These are phyloP conservation scores for Theileria luwenshuni DNA, from an alignment of 169 alveolate species.

Conservation along the genomic window DNA sequence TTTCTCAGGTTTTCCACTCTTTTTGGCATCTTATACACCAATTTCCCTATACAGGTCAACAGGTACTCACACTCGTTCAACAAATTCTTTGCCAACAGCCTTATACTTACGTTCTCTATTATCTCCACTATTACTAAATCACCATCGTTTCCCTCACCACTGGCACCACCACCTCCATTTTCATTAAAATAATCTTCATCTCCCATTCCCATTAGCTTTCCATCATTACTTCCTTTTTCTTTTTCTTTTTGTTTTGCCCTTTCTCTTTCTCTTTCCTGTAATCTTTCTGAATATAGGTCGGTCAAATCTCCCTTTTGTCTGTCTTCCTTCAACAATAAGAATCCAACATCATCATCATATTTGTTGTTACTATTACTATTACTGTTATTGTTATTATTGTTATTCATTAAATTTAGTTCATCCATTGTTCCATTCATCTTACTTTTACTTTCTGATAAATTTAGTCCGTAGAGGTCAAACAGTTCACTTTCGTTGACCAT, in stretches of 20 bases:
- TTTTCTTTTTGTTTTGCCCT: not conserved
- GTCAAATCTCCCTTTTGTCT: not conserved
- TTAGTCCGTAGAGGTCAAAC: not conserved
- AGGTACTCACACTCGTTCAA: slow-evolving; percentile 68
- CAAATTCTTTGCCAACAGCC: slow-evolving; percentile 54
- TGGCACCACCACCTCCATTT: not conserved
- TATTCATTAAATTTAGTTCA: not conserved
- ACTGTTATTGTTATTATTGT: not conserved
- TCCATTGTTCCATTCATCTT: not conserved
- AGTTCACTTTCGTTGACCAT: not conserved
- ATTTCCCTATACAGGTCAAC: slow-evolving; percentile 72
- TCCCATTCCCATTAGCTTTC: not conserved
- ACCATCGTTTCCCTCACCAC: not conserved
- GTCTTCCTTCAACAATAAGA: not conserved
- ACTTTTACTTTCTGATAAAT: not conserved
- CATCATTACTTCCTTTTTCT: not conserved
- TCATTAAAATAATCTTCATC: not conserved
- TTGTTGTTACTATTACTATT: not conserved
- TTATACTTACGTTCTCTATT: slow-evolving; percentile 25
- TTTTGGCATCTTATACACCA: slow-evolving; percentile 65
- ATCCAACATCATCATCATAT: not conserved
- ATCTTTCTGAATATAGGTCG: not conserved
- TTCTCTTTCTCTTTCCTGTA: not conserved
- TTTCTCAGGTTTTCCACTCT: slow-evolving; percentile 57
- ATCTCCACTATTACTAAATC: slow-evolving; percentile 10